Conservation (phyloP, 2,329 filamentous ascomycete genomes). For the Talaromyces islandicus region DNA sequence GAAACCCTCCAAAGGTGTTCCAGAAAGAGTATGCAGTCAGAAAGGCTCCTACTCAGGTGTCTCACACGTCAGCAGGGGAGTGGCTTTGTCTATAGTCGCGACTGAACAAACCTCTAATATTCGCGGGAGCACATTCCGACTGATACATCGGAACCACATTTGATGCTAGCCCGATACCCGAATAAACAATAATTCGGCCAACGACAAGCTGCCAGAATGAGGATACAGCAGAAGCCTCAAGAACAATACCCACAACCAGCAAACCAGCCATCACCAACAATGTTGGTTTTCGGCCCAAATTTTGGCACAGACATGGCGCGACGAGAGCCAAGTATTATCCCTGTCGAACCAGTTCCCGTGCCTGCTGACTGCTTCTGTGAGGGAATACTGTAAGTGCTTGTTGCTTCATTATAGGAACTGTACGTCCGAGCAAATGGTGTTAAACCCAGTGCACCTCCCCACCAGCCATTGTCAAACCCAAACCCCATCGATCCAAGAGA, state of each 20-base stretch:
- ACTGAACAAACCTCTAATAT: not conserved
- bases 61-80: not conserved
- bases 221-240: not conserved
- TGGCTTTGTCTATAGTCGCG: not conserved
- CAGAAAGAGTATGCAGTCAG: too few relatives aligned
- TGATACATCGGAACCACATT: not conserved
- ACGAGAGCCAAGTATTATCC: not conserved
- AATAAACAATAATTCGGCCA: not conserved
- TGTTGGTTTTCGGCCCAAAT: not conserved
- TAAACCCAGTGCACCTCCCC: not conserved
- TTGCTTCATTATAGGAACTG: not conserved
- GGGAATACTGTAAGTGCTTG: not conserved
- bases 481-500: slow-evolving; percentile 1
- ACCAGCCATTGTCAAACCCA: not conserved
- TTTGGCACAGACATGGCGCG: not conserved
- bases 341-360: not conserved
- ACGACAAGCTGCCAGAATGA: not conserved
- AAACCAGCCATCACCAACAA: not conserved
- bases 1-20: too few relatives aligned
- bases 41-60: too few relatives aligned
- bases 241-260: not conserved
- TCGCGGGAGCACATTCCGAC: not conserved
- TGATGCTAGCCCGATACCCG: not conserved
- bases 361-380: not conserved
- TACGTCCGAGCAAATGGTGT: not conserved